Evolutionary conservation across 1,284 basidiomycete species (phyloP), one percentile per base, ranked within the genome.

Genomic region (Porphyrellus sp.): DNA sequence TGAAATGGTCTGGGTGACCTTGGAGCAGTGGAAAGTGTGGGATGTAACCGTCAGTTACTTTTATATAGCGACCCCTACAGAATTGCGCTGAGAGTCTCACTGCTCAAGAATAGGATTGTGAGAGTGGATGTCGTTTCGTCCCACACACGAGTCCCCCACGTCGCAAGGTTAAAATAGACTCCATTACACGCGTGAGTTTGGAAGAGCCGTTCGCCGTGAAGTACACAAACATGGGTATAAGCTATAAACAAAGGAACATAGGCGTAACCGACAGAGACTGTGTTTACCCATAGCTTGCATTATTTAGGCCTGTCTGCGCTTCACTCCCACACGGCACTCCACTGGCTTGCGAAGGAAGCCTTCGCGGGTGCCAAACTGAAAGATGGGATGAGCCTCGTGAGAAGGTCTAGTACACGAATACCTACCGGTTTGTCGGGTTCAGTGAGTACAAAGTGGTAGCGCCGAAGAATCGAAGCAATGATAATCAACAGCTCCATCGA

Each of bases 281-380:
- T 13, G 37, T 31, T 13, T 18, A 16, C n/a, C 21, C 25, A 39
- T 38, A 33, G 18, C 37, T 31, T 16, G 18, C 39, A 24, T 12
- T 20, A 33, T 42, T 51, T 45, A 70, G 49, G 50, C 33, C 28
- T 68, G 54, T 25, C 67, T 67, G 45, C 82, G 78, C 68, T 76
- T 82, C 63, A 90, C 78, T 31, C 88, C 86, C 45, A 90, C 82
- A 44, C 68, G 72, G 63, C 87, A 89, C 20, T 70, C 70, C 27
- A 86, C 67, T 0, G 87, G 88, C 72, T 91, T 91, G 60, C 89
- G 75, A 58, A 92, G 70, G 74, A 92, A 91, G 2, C 89, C 89
- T 69, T 92, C 89, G 25, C 80, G 71, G 1, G 84, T 89, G 28
- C 77, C 74, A 49, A 92, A 70, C 83, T 89, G 58, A 37, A 53